These are phyloP conservation scores for Fusarium heterosporum DNA, from an alignment of 2,329 filamentous ascomycete genomes.

Conservation along the genomic window DNA sequence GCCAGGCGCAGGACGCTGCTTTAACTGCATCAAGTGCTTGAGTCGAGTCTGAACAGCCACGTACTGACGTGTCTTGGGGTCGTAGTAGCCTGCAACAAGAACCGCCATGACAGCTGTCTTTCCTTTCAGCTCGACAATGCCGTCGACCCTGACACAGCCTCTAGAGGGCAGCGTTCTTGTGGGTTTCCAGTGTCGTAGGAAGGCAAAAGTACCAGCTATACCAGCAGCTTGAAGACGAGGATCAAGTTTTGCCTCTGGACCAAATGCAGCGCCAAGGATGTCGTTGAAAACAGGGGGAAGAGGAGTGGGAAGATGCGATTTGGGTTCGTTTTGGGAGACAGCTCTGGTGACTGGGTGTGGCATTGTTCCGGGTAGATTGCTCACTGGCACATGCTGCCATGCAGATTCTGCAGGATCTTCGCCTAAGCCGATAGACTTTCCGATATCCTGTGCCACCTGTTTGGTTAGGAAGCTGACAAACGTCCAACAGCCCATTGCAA, in stretches of 20 bases:
- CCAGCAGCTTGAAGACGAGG: constrained; percentile 51
- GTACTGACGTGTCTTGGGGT: constrained; percentile 65
- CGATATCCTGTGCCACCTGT: constrained; percentile 58
- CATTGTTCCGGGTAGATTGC: constrained; percentile 37
- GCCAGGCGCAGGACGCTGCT: constrained; percentile 52
- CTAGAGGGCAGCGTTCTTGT: constrained; percentile 58
- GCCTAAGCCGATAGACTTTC: constrained; percentile 59
- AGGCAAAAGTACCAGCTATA: constrained; percentile 52
- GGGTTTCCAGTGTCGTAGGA: constrained; percentile 60
- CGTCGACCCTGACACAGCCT: constrained; percentile 65
- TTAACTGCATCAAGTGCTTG: constrained; percentile 57
- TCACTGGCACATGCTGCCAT: constrained; percentile 50
- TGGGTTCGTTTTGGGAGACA: constrained; percentile 41
- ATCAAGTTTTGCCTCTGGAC: constrained; percentile 51
- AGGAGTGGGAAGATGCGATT: constrained; percentile 38
- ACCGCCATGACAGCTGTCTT: constrained; percentile 60
- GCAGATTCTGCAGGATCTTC: constrained; percentile 45
- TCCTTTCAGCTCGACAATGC: constrained; percentile 65
- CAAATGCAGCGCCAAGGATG: constrained; percentile 45
- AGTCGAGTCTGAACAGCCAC: constrained; percentile 57
- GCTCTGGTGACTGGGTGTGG: constrained; percentile 43
- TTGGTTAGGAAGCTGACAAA: constrained; percentile 62
- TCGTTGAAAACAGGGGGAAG: constrained; percentile 44
- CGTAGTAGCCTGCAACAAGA: constrained; percentile 65
- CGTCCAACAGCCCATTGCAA: constrained; percentile 63